Percentiles rank a stretch among this genome's conserved stretches.
Conservation (phyloP, 78 protist species). For the Cavenderia fasciculata region DNA sequence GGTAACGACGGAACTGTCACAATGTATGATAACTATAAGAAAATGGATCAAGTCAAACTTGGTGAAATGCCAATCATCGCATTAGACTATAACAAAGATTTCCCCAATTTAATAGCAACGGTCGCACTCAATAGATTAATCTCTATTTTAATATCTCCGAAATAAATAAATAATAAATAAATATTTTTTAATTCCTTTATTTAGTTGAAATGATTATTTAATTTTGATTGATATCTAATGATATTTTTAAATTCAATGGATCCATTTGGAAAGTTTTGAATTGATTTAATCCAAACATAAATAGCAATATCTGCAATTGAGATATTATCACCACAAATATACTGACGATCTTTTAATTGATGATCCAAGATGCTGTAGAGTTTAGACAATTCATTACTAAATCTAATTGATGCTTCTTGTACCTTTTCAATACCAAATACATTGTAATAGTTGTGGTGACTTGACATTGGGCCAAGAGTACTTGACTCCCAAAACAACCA, state of each 20-base stretch:
- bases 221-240: neutral
- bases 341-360: neutral
- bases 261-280: constrained; percentile 49
- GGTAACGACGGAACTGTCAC: too few relatives aligned
- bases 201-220: neutral
- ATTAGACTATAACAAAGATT: too few relatives aligned
- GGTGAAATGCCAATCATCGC: too few relatives aligned
- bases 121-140: too few relatives aligned
- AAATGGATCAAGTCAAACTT: too few relatives aligned
- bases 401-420: constrained; percentile 1
- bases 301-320: constrained; percentile 38
- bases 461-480: constrained; percentile 1
- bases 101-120: too few relatives aligned
- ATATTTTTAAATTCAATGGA: neutral
- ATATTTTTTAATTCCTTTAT: neutral
- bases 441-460: neutral
- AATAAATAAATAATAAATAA: too few relatives aligned
- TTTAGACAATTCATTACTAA: neutral
- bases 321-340: neutral
- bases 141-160: too few relatives aligned
- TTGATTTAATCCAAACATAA: constrained; percentile 46
- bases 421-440: neutral
- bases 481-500: constrained; percentile 5
- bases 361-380: constrained; percentile 11
- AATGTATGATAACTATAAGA: too few relatives aligned